Percentiles rank a stretch among this genome's conserved stretches.
Conservation (phyloP, 2,329 filamentous ascomycete species). For the Aspergillus neotritici region DNA sequence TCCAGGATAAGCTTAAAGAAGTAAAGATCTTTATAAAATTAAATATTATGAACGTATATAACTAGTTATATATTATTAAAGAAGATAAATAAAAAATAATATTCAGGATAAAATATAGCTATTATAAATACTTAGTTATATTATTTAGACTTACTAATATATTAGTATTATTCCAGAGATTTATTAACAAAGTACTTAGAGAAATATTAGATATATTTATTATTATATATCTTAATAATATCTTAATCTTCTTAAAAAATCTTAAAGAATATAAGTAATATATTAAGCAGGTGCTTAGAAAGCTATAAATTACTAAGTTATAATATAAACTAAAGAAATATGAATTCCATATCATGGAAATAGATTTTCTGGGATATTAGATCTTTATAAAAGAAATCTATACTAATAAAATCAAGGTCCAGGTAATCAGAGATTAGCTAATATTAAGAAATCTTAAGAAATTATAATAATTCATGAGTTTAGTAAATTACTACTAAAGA, state of each 20-base stretch:
- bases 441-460: no score
- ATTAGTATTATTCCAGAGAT: constrained; percentile 2
- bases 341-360: no score
- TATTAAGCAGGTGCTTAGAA: no score
- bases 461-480: no score
- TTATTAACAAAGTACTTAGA: constrained; percentile 4
- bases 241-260: constrained; percentile 5
- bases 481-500: no score
- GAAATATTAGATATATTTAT: not conserved
- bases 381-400: no score
- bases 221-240: constrained; percentile 3
- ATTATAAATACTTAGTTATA: constrained; percentile 29
- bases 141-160: constrained; percentile 20
- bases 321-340: no score
- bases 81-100: constrained; percentile 28
- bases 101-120: constrained; percentile 20
- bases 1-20: constrained; percentile 1
- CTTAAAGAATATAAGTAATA: no score
- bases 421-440: no score
- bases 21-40: constrained; percentile 11
- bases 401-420: no score
- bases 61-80: constrained; percentile 16
- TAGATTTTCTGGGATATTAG: no score
- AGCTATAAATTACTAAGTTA: no score
- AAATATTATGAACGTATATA: constrained; percentile 13